These are phyloP conservation scores for Gossypium mustelinum DNA, from an alignment of 345 rosid species.

Conservation along the genomic window DNA sequence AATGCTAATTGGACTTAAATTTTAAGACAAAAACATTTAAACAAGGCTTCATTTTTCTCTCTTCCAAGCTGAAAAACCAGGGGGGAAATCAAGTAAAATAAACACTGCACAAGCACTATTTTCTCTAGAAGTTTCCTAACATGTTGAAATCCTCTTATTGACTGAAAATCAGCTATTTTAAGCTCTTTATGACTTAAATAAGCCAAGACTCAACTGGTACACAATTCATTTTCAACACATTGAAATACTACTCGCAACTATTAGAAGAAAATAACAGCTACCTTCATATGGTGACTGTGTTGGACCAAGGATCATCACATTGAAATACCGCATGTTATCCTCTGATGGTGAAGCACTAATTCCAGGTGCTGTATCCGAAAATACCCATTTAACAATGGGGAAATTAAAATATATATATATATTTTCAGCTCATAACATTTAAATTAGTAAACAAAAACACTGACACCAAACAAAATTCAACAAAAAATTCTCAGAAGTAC, in stretches of 20 bases:
- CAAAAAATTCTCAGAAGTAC: neutral
- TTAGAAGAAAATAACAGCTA: conserved; percentile 19
- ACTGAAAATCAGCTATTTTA: neutral
- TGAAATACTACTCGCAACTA: neutral
- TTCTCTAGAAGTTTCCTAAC: neutral
- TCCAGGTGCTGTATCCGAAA: conserved; percentile 66
- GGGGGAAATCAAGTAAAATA: neutral
- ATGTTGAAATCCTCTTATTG: neutral
- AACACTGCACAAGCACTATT: neutral
- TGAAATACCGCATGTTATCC: conserved; percentile 92
- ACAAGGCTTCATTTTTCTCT: neutral
- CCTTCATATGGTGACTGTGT: conserved; percentile 98
- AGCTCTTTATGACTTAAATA: neutral
- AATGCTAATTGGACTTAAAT: neutral
- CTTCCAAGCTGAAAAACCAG: neutral
- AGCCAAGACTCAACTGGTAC: neutral
- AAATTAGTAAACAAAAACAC: neutral
- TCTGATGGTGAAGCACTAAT: conserved; percentile 97
- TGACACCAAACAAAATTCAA: neutral
- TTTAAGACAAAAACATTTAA: neutral
- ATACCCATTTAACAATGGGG: neutral
- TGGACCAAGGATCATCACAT: conserved; percentile 97
- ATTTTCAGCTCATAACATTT: neutral
- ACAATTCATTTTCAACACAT: neutral
- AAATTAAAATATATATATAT: neutral